Base-by-base conservation (phyloP, 2,329 filamentous ascomycete species). In the Cladosporium sp. region DNA sequence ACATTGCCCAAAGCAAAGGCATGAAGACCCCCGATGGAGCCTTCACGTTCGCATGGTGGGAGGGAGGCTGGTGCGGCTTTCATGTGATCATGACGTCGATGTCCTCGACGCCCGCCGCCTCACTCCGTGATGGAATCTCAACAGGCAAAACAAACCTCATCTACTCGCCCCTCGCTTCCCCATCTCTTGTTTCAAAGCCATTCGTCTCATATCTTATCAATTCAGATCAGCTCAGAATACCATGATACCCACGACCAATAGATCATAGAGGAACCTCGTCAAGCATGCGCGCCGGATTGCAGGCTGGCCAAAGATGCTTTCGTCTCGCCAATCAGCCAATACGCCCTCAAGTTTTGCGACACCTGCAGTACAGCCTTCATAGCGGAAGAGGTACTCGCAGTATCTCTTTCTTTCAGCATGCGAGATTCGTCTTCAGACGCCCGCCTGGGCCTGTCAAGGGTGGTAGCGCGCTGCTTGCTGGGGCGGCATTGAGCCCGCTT, bases 401-500 rank as follows among this genome's bases (percentile, higher is more conserved):
- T 42, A 66, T 70, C 58, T 64, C 65, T 1, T 63, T 40, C 9
- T 36, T 62, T n/a, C 56, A 68, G 6, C 64, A 60, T n/a, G 56
- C 56, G 58, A 64, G 61, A 24, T 56, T 62, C 9, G 55, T 57
- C n/a, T 72, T 71, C 60, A 62, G 65, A 25, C 53, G 61, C 13
- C 70, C 71, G 8, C 72, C 70, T 1, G 57, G 70, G 19, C 71
- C 72, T 1, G 62, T 74, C 58, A 69, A 70, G 34, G 68, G 70
- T 35, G 69, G 69, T 28, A 65, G 66, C 37, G 58, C 68, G 13
- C 65, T 75, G 20, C 64, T 73, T 32, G 75, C 77, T n/a, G 73
- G 59, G 25, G 66, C 71, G 4, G 61, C 74, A 6, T 71, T 87
- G 51, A 81, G 77, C 22, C 83, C 84, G 0, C 79, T 77, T 4